Percentiles rank a stretch among this genome's conserved stretches.
Conservation (phyloP, 768 basidiomycete genomes). For the Udeniomyces megalosporus region DNA sequence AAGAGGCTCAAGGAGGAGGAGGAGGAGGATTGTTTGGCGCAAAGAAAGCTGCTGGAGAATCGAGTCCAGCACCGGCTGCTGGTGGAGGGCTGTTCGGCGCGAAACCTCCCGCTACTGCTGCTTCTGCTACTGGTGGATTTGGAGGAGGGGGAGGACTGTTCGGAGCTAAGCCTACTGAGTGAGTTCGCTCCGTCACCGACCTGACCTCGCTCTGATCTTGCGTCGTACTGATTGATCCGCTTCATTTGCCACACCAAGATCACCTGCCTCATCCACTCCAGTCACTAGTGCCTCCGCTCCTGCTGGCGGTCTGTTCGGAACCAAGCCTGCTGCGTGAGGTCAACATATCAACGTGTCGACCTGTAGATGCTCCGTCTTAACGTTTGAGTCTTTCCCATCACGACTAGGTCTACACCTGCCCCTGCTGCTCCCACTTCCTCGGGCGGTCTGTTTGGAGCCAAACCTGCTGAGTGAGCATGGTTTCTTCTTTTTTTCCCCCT, state of each 20-base stretch:
- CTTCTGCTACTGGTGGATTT: constrained; percentile 4
- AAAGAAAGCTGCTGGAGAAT: not conserved
- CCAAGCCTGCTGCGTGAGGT: constrained; percentile 7
- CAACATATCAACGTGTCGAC: too few relatives aligned
- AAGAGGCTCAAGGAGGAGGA: not conserved
- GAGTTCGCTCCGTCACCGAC: not conserved
- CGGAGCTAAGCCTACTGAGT: constrained; percentile 15
- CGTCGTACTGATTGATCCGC: not conserved
- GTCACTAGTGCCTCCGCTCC: not conserved
- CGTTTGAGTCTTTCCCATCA: not conserved
- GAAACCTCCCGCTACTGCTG: not conserved
- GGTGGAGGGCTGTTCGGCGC: constrained; percentile 9
- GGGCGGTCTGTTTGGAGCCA: constrained; percentile 16
- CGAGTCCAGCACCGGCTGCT: not conserved
- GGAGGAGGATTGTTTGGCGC: constrained; percentile 5
- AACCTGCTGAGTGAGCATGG: constrained; percentile 10
- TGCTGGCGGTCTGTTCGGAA: not conserved
- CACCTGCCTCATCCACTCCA: not conserved
- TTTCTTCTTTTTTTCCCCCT: not conserved
- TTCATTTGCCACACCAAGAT: not conserved
- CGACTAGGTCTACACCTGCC: not conserved
- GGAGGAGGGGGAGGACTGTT: constrained; percentile 9
- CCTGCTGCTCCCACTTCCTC: constrained; percentile 10
- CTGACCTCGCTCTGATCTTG: not conserved
- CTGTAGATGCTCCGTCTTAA: not conserved